A percentile compares a stretch with the other conserved stretches of the same genome.
phyloP scores from a whole-genome alignment of 2,329 filamentous ascomycete species.

The Sporothrix curviconia region DNA sequence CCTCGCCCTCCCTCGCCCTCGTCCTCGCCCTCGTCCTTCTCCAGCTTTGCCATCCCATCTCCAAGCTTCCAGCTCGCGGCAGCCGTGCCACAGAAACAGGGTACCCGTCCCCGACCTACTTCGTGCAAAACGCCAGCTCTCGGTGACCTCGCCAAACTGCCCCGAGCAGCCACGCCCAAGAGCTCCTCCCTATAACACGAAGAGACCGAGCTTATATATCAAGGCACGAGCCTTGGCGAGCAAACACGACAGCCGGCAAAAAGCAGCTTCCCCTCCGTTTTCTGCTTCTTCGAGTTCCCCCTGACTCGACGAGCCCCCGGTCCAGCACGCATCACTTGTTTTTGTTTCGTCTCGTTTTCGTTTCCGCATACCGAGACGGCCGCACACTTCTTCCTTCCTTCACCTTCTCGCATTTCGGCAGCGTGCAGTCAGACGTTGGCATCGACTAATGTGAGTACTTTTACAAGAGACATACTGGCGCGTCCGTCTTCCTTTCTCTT shows the following conservation, averaged over 20 bases:
- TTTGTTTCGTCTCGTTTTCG: too few relatives aligned
- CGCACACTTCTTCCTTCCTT: too few relatives aligned
- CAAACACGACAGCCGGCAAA: neutral
- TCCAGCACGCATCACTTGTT: too few relatives aligned
- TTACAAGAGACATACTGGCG: too few relatives aligned
- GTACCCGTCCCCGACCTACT: neutral
- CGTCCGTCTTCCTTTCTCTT: too few relatives aligned
- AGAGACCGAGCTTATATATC: constrained; percentile 7
- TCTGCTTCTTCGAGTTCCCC: too few relatives aligned
- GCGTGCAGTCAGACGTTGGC: neutral
- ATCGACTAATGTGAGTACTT: neutral
- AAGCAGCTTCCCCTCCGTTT: too few relatives aligned
- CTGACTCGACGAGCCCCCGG: too few relatives aligned
- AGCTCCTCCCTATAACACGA: neutral
- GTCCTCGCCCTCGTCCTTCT: too few relatives aligned
- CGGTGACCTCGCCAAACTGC: neutral
- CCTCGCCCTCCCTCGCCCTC: neutral
- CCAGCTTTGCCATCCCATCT: neutral
- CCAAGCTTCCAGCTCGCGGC: neutral
- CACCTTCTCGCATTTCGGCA: too few relatives aligned
- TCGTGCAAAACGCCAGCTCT: neutral
- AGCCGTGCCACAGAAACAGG: neutral
- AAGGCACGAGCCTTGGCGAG: neutral
- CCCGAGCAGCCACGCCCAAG: neutral
- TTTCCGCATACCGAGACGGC: neutral